Evolutionary conservation across 345 rosid species (phyloP).

Genomic region (Rhizophora apiculata): DNA sequence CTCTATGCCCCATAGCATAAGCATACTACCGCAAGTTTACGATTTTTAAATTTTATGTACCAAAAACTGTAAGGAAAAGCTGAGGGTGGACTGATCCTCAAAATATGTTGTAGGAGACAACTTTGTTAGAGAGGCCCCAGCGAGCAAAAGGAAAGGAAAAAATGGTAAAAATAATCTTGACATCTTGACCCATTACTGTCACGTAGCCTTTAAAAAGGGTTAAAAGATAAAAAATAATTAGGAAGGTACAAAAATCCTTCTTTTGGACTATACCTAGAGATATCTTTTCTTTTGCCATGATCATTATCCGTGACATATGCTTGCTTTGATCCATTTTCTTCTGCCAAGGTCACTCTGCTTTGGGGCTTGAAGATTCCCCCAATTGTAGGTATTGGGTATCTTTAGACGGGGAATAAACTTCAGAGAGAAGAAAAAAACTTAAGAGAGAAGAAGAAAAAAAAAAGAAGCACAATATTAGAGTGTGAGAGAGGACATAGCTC

Average conservation of each 20-base stretch:
- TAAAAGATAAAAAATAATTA: constrained; percentile 20
- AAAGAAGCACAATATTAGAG: not conserved
- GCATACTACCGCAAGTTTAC: too few relatives aligned
- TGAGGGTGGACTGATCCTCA: constrained; percentile 29
- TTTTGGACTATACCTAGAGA: constrained; percentile 38
- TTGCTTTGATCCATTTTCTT: constrained; percentile 23
- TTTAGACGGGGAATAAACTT: constrained; percentile 23
- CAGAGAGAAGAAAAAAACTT: constrained; percentile 24
- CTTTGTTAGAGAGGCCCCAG: constrained; percentile 57
- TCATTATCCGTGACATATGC: constrained; percentile 31
- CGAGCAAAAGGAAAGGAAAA: constrained; percentile 24
- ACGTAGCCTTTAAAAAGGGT: constrained; percentile 14
- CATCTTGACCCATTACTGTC: constrained; percentile 23
- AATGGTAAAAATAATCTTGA: constrained; percentile 18
- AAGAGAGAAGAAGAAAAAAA: constrained; percentile 31
- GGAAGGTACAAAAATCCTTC: constrained; percentile 35
- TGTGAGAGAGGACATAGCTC: constrained; percentile 14
- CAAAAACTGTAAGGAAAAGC: constrained; percentile 13
- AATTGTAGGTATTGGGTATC: constrained; percentile 39
- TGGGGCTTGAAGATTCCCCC: constrained; percentile 43
- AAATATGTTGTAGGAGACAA: constrained; percentile 41
- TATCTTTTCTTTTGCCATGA: constrained; percentile 14
- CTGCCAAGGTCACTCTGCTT: constrained; percentile 37
- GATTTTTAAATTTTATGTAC: constrained; percentile 12
- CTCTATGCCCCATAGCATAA: too few relatives aligned